Evolutionary conservation across 495 filamentous ascomycete species (phyloP).

Genomic region (Xylaria nigripes): DNA sequence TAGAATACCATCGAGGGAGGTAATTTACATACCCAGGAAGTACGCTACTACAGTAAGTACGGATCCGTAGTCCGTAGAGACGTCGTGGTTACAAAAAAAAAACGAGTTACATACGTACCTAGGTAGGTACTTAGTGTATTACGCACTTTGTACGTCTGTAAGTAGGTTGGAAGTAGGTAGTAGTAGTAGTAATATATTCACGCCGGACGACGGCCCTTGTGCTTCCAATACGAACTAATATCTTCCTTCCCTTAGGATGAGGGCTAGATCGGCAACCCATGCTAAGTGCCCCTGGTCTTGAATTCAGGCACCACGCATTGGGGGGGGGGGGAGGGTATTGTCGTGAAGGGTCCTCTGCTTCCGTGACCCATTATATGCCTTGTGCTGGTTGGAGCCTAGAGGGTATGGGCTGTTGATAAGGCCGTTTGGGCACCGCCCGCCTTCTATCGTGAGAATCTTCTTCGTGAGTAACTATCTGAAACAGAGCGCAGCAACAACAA

Average conservation of each 20-base stretch:
- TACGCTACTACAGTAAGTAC: no score
- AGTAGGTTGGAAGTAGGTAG: no score
- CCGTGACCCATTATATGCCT: not conserved
- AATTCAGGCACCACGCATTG: not conserved
- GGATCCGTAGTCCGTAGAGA: no score
- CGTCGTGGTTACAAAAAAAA: no score
- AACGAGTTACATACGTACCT: no score
- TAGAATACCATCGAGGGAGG: no score
- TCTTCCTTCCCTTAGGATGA: slow-evolving; percentile 12
- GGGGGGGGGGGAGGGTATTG: no score
- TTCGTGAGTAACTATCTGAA: not conserved
- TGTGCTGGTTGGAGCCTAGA: not conserved
- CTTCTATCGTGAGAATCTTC: not conserved
- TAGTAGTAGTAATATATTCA: no score
- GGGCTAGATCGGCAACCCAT: slow-evolving; percentile 10
- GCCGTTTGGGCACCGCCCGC: not conserved
- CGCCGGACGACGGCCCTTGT: not conserved
- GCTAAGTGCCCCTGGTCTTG: not conserved
- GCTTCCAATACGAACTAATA: slow-evolving; percentile 22
- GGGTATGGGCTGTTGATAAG: not conserved
- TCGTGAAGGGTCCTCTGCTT: not conserved
- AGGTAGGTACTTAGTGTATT: no score
- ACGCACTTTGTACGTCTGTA: not conserved
- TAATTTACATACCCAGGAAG: no score
- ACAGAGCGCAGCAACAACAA: no score